A percentile compares a stretch with the other conserved stretches of the same genome.
Conservation (phyloP, 768 basidiomycete genomes). For the Suillus spraguei region DNA sequence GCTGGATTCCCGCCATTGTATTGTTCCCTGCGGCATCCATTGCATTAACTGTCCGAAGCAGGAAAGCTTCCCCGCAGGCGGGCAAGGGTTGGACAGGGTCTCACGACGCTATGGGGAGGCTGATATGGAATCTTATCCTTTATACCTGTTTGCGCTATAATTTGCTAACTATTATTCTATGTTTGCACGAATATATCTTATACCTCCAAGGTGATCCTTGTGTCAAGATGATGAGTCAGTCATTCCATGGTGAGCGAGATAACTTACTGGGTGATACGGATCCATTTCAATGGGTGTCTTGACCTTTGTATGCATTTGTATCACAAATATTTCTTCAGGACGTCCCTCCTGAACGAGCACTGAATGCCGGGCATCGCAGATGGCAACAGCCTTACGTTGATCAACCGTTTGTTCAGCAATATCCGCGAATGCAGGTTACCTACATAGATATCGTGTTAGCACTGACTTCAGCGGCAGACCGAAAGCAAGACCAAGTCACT, state of each 20-base stretch:
- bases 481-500: background rate
- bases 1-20: background rate
- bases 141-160: background rate
- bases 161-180: background rate
- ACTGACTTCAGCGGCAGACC: background rate
- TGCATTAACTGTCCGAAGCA: background rate
- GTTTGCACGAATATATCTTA: background rate
- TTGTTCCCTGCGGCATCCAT: background rate
- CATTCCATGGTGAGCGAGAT: background rate
- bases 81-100: background rate
- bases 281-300: slow-evolving; percentile 5
- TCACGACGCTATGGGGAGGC: background rate
- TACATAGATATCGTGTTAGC: background rate
- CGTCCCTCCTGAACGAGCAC: background rate
- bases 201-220: background rate
- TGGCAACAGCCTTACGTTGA: background rate
- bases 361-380: background rate
- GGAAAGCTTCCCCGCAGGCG: background rate
- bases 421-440: slow-evolving; percentile 23
- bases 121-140: background rate
- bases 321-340: background rate
- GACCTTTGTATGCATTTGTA: slow-evolving; percentile 8
- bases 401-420: slow-evolving; percentile 14
- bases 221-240: background rate
- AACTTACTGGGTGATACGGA: background rate